These are phyloP conservation scores for Colletotrichum kahawae DNA, from an alignment of 2,329 filamentous ascomycete species.

Conservation along the genomic window DNA sequence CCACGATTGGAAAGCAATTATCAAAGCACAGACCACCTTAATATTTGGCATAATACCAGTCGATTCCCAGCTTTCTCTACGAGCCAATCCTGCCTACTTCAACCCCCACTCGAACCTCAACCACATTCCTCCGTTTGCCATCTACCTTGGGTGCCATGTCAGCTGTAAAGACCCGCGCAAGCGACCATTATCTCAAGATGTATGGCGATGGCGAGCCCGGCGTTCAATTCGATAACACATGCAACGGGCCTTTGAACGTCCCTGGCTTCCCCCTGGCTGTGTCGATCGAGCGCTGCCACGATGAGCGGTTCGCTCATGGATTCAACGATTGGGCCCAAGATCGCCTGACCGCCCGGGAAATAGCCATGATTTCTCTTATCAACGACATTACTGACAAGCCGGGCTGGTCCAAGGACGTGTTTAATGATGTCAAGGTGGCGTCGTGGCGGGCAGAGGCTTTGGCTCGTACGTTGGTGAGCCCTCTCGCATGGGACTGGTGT, in stretches of 20 bases:
- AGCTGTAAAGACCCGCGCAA: background rate
- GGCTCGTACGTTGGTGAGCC: background rate
- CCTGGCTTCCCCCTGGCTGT: background rate
- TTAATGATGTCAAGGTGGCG: background rate
- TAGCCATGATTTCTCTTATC: background rate
- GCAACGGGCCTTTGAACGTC: background rate
- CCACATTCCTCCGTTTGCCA: background rate
- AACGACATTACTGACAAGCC: background rate
- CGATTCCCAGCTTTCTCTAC: background rate
- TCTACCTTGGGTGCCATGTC: background rate
- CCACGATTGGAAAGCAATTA: background rate
- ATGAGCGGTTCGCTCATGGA: background rate
- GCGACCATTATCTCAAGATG: background rate
- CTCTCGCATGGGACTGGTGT: background rate
- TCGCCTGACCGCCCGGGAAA: background rate
- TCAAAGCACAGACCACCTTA: background rate
- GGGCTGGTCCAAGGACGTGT: background rate
- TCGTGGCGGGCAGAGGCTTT: background rate
- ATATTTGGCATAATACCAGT: background rate
- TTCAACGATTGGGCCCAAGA: background rate
- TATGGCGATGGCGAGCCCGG: background rate
- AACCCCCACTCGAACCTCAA: background rate
- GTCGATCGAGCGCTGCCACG: background rate
- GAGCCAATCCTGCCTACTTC: background rate
- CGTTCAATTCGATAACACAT: background rate